These are phyloP conservation scores for Blastobotrys parvus DNA, from an alignment of 805 yeast genomes.

Conservation along the genomic window DNA sequence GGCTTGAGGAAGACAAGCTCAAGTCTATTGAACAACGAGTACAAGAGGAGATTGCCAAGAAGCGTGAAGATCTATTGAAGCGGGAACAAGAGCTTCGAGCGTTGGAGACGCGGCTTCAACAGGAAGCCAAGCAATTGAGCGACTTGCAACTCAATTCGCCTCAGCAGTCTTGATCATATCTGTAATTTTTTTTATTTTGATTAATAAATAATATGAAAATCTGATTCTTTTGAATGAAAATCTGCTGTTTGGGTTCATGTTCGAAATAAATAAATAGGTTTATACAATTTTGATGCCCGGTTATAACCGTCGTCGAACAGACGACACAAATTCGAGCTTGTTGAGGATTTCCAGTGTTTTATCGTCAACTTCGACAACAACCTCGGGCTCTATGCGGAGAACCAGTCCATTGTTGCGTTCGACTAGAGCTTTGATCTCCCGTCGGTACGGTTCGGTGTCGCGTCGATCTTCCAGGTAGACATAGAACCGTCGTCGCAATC, in stretches of 20 bases:
- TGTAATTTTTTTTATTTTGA: too few species aligned
- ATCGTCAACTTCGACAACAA: background rate
- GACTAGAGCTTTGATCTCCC: background rate
- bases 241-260: too few species aligned
- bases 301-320: background rate
- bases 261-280: too few species aligned
- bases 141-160: too few species aligned
- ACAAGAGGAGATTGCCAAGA: slow-evolving; percentile 73
- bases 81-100: slow-evolving; percentile 81
- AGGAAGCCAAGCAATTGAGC: slow-evolving; percentile 5
- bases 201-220: too few species aligned
- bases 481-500: too few species aligned
- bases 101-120: slow-evolving; percentile 42
- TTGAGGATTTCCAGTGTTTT: background rate
- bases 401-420: background rate
- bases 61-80: slow-evolving; percentile 73
- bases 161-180: too few species aligned
- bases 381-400: background rate
- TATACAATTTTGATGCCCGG: too few species aligned
- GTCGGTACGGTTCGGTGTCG: too few species aligned
- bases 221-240: too few species aligned
- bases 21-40: slow-evolving; percentile 81
- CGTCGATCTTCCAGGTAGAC: background rate
- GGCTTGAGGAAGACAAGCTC: slow-evolving; percentile 81
- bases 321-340: background rate